Evolutionary conservation across 2,329 filamentous ascomycete species (phyloP).

Genomic region (Parastagonospora nodorum): DNA sequence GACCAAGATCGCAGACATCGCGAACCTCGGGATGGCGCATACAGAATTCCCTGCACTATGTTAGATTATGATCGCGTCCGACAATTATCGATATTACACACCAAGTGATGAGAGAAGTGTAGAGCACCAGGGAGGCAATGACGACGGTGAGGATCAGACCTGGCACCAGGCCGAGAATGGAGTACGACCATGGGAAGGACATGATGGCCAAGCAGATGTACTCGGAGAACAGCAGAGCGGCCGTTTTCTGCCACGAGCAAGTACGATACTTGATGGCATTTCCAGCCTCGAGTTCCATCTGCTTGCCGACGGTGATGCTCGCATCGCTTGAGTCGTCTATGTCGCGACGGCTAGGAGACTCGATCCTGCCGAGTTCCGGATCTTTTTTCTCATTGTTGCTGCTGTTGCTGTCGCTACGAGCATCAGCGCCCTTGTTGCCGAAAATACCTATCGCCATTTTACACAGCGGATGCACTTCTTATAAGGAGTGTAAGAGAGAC

Average conservation of each 20-base stretch:
- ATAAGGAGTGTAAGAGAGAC: conserved; percentile 47
- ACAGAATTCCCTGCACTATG: conserved; percentile 77
- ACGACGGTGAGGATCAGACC: conserved; percentile 82
- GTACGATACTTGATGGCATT: conserved; percentile 89
- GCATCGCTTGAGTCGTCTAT: conserved; percentile 46
- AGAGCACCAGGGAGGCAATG: conserved; percentile 78
- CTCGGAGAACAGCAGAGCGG: conserved; percentile 87
- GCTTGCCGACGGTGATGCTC: conserved; percentile 61
- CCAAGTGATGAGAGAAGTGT: conserved; percentile 75
- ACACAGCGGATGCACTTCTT: conserved; percentile 53
- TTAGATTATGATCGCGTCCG: conserved; percentile 7
- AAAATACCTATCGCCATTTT: conserved; percentile 57
- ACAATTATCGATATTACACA: conserved; percentile 40
- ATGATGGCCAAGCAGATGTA: conserved; percentile 94
- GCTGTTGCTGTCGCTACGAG: conserved; percentile 17
- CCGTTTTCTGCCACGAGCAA: conserved; percentile 95
- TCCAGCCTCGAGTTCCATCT: conserved; percentile 76
- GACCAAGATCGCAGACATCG: conserved; percentile 94
- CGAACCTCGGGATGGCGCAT: conserved; percentile 87
- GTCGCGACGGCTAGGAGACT: conserved; percentile 33
- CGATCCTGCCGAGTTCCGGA: conserved; percentile 50
- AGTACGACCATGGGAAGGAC: conserved; percentile 95
- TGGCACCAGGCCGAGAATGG: conserved; percentile 82
- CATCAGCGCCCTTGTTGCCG: conserved; percentile 20
- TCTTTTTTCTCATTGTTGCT: conserved; percentile 32